These are phyloP conservation scores for Xylaria grammica DNA, from an alignment of 495 filamentous ascomycete genomes.

Conservation along the genomic window DNA sequence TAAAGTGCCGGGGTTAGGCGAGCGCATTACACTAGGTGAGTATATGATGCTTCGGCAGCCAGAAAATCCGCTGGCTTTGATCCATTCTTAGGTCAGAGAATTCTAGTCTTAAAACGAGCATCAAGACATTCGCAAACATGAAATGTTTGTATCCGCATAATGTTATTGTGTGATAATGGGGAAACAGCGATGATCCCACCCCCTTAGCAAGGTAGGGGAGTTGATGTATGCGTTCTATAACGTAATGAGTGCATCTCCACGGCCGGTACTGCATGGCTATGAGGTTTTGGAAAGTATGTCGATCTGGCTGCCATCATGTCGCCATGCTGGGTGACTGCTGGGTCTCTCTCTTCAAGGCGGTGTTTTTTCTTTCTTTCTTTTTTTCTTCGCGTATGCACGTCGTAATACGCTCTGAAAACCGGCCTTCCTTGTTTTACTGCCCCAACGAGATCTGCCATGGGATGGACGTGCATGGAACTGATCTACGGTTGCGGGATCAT, in stretches of 20 bases:
- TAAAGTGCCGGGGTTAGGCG: slow-evolving; percentile 1
- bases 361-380: too few species aligned
- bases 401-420: too few species aligned
- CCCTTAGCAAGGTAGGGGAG: neutral
- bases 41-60: slow-evolving; percentile 5
- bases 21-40: slow-evolving; percentile 6
- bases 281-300: neutral
- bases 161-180: neutral
- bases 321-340: too few species aligned
- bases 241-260: neutral
- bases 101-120: slow-evolving; percentile 2
- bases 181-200: slow-evolving; percentile 1
- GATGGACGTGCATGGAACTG: neutral
- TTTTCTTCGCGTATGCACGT: too few species aligned
- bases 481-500: neutral
- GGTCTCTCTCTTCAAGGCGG: too few species aligned
- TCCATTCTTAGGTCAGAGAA: neutral
- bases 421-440: slow-evolving; percentile 8
- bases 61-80: neutral
- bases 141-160: slow-evolving; percentile 9
- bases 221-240: too few species aligned
- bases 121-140: neutral
- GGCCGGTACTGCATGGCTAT: too few species aligned
- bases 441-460: slow-evolving; percentile 1
- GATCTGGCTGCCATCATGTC: neutral